Base-by-base conservation (phyloP, 768 basidiomycete genomes). In the Lactarius trivialis region DNA sequence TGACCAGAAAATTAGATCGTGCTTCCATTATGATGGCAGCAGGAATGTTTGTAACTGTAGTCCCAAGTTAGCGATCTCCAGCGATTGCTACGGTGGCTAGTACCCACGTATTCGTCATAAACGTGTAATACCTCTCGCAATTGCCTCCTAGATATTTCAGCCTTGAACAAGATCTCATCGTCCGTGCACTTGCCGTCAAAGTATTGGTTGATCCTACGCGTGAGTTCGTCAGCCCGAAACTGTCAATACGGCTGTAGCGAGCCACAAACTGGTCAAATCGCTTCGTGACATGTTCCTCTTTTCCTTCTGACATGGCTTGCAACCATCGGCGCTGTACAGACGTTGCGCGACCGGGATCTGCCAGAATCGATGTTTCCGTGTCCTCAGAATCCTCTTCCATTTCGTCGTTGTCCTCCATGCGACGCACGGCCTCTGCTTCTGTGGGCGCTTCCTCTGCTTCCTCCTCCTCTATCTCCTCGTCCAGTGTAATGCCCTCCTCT, bases 121-220 rank as follows among this genome's bases (percentile, higher is more conserved):
- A 90, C 82, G 68, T 89, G 85, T 36, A 97, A 73, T 7, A 97
- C 85, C 68, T 88, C 86, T 17, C 92, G 81, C 61, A 98, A 76
- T 68, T 95, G 89, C 69, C 86, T 90, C 69, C 89, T 81, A 41
- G 87, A 82, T 61, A 98, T 88, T 56, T 89, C 89, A 0, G 93
- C 91, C 41, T 88, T 80, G 71, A 86, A 92, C n/a, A 95, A 78
- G 61, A 98, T 95, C 73, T 98, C 95, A 67, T 97, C 93, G 63
- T 94, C 90, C 0, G 91, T 91, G 56, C 81, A 86, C 72, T 87
- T 90, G 14, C 96, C 96, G 68, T 98, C 93, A 68, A 98, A 93
- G 71, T 93, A 97, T 68, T 91, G 90, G 63, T 91, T 89, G 56
- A 96, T 90, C 63, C 93, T 95, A 71, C 12, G 19, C 11, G 24